Evolutionary conservation across 768 basidiomycete species (phyloP).

Genomic region (Mycena indigotica): DNA sequence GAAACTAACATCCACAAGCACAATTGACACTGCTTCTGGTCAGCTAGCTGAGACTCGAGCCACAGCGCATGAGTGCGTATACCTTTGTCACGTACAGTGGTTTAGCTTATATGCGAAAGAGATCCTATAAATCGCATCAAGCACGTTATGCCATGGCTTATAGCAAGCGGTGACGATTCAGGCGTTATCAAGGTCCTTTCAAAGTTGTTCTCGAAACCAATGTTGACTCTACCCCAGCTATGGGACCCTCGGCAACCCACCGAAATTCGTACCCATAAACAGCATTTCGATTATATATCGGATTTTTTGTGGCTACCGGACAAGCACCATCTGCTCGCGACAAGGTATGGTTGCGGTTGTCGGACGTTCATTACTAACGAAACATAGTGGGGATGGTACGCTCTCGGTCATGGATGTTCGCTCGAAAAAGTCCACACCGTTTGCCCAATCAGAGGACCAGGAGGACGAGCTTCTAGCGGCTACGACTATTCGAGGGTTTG

Average conservation of each 20-base stretch:
- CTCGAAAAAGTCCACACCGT: constrained; percentile 73
- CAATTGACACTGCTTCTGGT: constrained; percentile 67
- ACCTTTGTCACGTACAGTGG: no score
- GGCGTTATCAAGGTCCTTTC: constrained; percentile 82
- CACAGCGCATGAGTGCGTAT: constrained; percentile 68
- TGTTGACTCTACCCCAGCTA: constrained; percentile 51
- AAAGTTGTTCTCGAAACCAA: neutral
- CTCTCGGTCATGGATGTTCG: constrained; percentile 91
- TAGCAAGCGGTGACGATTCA: constrained; percentile 91
- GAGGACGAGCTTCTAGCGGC: constrained; percentile 92
- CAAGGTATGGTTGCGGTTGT: constrained; percentile 59
- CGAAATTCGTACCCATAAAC: constrained; percentile 66
- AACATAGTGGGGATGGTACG: constrained; percentile 83
- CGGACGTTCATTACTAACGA: neutral
- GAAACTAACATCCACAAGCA: constrained; percentile 44
- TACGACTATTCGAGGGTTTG: constrained; percentile 79
- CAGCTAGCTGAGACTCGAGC: constrained; percentile 48
- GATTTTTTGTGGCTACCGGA: constrained; percentile 87
- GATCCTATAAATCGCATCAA: constrained; percentile 83
- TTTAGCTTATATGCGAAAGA: constrained; percentile 15
- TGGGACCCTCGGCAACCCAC: constrained; percentile 84
- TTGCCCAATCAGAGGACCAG: constrained; percentile 91
- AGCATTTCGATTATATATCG: constrained; percentile 94
- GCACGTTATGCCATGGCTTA: constrained; percentile 64
- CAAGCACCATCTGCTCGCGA: constrained; percentile 82